Base-by-base conservation (phyloP, 768 basidiomycete species). In the Hericium erinaceus region DNA sequence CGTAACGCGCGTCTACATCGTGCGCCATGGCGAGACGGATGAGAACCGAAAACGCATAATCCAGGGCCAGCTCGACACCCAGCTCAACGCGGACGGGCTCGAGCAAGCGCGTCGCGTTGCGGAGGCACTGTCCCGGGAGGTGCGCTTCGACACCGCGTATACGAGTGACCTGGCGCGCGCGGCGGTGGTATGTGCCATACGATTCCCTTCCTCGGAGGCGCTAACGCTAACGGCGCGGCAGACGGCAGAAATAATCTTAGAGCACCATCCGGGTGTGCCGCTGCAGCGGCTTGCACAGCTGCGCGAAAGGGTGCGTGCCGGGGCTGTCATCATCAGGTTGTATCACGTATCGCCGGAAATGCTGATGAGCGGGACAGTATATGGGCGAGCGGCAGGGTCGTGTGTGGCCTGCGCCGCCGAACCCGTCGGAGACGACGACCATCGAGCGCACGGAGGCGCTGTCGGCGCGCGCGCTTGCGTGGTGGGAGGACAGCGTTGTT, bases 21-120 rank as follows among this genome's bases (percentile, higher is more conserved):
- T 89, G 52, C 82, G 89, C 46, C 89, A 92, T 63, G 89, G 87
- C 18, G 87, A 92, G 73, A 92, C 89, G 24, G 77, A 82, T 44
- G 83, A 78, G 65, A 91, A 91, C 69, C 70, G 74, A 54, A 69
- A 72, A 6, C 73, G 75, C 24, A 80, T 87, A 57, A 78, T 89
- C 48, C 89, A 92, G 73, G 90, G 90, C 41, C 90, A 92, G 9
- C 64, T 81, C 56, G 85, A 92, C 69, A 84, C 83, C 7, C 61
- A 68, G 41, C 74, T 92, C 65, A 91, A 91, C 62, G 78, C 74
- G 15, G 70, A 68, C 3, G 90, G 90, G 13, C 55, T 75, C 50
- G 71, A 72, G 55, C 89, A 92, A 68, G 85, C 85, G 20, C 64
- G 66, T 56, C 69, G 75, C 55, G 78, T 83, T 2, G 86, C 79